A percentile compares a stretch with the other conserved stretches of the same genome.
phyloP scores from a whole-genome alignment of 2,329 filamentous ascomycete genomes.

The Aspergillus ibericus region DNA sequence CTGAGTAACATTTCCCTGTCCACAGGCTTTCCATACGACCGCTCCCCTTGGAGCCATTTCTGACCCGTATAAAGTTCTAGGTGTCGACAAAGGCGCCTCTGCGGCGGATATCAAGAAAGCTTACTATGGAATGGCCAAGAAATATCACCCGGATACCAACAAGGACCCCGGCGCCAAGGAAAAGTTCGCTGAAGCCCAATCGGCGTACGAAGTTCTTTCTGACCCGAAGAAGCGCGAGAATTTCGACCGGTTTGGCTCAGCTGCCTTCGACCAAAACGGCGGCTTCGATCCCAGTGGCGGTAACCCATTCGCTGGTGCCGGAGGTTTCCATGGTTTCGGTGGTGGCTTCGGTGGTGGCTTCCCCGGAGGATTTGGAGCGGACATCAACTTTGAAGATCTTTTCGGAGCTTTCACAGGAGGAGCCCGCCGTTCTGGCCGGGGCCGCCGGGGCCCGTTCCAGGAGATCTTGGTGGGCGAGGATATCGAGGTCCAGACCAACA shows the following conservation, averaged over 20 bases:
- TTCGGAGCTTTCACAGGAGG: slow-evolving; percentile 81
- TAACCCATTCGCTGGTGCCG: slow-evolving; percentile 53
- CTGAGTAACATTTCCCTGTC: slow-evolving; percentile 10
- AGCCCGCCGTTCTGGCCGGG: slow-evolving; percentile 52
- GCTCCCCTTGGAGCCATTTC: slow-evolving; percentile 66
- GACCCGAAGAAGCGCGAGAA: slow-evolving; percentile 91
- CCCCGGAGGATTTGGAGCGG: slow-evolving; percentile 67
- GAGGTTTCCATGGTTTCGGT: slow-evolving; percentile 61
- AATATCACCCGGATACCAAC: slow-evolving; percentile 97
- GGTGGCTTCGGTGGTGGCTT: slow-evolving; percentile 58
- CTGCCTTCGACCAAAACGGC: slow-evolving; percentile 65
- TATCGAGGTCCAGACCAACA: slow-evolving; percentile 89
- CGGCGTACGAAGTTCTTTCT: slow-evolving; percentile 89
- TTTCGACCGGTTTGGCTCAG: slow-evolving; percentile 85
- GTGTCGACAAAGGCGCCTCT: slow-evolving; percentile 78
- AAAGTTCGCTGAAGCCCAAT: slow-evolving; percentile 88
- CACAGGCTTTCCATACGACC: slow-evolving; percentile 46
- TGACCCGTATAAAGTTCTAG: slow-evolving; percentile 85
- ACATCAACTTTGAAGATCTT: slow-evolving; percentile 95
- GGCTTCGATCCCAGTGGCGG: slow-evolving; percentile 76
- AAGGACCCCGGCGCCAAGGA: slow-evolving; percentile 93
- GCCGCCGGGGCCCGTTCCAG: slow-evolving; percentile 69
- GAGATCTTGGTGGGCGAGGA: slow-evolving; percentile 90
- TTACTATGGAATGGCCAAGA: slow-evolving; percentile 96
- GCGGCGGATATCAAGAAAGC: slow-evolving; percentile 93